A percentile compares a stretch with the other conserved stretches of the same genome.
Evolutionary conservation across 495 filamentous ascomycete genomes (phyloP).

Genomic region (Sordaria brevicollis): DNA sequence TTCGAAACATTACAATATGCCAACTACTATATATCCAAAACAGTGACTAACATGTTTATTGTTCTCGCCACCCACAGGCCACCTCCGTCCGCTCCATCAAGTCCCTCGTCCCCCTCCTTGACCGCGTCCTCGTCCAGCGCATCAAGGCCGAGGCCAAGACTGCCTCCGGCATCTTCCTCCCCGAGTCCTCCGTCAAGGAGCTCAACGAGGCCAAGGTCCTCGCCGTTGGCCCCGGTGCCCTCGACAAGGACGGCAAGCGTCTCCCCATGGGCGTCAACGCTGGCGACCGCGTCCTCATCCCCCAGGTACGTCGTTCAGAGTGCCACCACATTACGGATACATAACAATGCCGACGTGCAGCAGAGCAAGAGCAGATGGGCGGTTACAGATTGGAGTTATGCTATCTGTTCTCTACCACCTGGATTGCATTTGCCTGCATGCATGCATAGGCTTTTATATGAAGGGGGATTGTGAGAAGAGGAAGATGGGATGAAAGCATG

Average conservation of each 20-base stretch:
- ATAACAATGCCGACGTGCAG: background rate
- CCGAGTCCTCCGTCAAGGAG: conserved; percentile 94
- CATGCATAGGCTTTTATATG: background rate
- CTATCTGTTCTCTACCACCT: background rate
- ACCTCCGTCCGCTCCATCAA: conserved; percentile 89
- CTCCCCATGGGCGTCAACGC: conserved; percentile 66
- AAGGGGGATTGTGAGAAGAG: background rate
- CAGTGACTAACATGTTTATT: background rate
- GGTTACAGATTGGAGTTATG: conserved; percentile 1
- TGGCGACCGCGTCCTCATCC: conserved; percentile 93
- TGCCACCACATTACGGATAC: background rate
- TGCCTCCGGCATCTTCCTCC: conserved; percentile 90
- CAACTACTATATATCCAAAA: background rate
- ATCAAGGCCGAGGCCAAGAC: conserved; percentile 96
- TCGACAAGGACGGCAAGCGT: conserved; percentile 82
- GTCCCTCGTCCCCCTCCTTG: conserved; percentile 88
- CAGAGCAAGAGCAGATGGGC: background rate
- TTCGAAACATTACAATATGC: background rate
- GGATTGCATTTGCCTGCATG: background rate
- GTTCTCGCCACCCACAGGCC: conserved; percentile 25
- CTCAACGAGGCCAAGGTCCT: conserved; percentile 94
- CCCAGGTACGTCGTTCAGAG: conserved; percentile 56
- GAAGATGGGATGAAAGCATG: background rate
- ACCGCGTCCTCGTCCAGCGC: conserved; percentile 97
- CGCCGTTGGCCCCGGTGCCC: conserved; percentile 79